Conservation (phyloP, 73 alveolate genomes). For the Paramecium pentaurelia region DNA sequence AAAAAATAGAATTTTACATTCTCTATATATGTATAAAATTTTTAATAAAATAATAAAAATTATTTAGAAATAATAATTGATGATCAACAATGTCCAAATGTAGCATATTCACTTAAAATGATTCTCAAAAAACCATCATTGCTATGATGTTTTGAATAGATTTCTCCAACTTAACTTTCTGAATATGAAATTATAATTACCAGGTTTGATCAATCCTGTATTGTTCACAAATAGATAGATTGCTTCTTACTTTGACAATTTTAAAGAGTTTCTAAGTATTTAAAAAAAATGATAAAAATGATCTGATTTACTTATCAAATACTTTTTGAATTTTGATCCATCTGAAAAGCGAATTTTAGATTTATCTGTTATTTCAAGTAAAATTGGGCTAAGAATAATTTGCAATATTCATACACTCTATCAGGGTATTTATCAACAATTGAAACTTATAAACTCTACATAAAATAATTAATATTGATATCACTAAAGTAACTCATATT, state of each 20-base stretch:
- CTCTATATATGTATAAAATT: neutral
- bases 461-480: neutral
- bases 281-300: constrained; percentile 29
- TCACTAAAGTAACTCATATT: neutral
- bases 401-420: neutral
- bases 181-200: neutral
- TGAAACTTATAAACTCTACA: neutral
- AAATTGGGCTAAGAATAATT: neutral
- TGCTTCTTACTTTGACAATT: neutral
- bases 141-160: neutral
- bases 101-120: neutral
- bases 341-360: neutral
- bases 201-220: constrained; percentile 3
- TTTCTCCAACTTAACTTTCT: constrained; percentile 11
- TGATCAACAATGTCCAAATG: neutral
- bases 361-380: neutral
- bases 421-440: neutral
- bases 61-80: neutral
- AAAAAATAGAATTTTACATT: neutral
- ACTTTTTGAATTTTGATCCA: constrained; percentile 1
- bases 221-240: constrained; percentile 8
- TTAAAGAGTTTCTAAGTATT: neutral
- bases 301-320: constrained; percentile 24
- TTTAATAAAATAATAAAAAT: neutral
- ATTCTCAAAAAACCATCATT: neutral